These are phyloP conservation scores for Aechmea fasciata DNA, from an alignment of 176 grass and related monocot genomes.

Conservation along the genomic window DNA sequence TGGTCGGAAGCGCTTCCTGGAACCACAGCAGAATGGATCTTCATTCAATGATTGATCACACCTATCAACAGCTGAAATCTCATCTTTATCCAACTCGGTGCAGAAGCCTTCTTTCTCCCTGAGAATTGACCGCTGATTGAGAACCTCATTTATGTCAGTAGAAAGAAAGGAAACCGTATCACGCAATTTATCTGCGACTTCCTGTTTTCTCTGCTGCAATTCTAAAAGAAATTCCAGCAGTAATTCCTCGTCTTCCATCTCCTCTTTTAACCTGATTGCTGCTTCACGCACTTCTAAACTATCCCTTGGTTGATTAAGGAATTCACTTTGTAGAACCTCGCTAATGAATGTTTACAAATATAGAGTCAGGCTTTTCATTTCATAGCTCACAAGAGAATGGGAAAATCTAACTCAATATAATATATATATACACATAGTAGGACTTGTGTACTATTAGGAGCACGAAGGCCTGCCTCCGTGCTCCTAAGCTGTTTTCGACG, in stretches of 20 bases:
- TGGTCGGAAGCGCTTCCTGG: constrained; percentile 62
- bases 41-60: constrained; percentile 9
- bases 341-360: constrained; percentile 28
- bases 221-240: constrained; percentile 74
- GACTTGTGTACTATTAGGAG: no score
- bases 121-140: constrained; percentile 48
- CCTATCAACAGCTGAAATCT: constrained; percentile 32
- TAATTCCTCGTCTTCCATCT: constrained; percentile 87
- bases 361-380: neutral
- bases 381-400: constrained; percentile 3
- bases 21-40: constrained; percentile 49
- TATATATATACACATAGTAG: neutral
- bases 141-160: constrained; percentile 75
- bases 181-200: constrained; percentile 57
- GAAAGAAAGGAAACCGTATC: constrained; percentile 72
- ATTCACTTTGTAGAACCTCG: constrained; percentile 82
- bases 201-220: constrained; percentile 74
- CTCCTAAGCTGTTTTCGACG: no score
- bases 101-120: constrained; percentile 26
- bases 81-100: constrained; percentile 52
- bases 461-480: no score
- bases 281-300: constrained; percentile 64
- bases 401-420: neutral
- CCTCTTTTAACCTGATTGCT: constrained; percentile 69
- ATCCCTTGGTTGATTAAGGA: constrained; percentile 71